Evolutionary conservation across 164 flowering plant genomes (phyloP), one percentile per base, ranked within the genome.

Genomic region (Annona squamosa): DNA sequence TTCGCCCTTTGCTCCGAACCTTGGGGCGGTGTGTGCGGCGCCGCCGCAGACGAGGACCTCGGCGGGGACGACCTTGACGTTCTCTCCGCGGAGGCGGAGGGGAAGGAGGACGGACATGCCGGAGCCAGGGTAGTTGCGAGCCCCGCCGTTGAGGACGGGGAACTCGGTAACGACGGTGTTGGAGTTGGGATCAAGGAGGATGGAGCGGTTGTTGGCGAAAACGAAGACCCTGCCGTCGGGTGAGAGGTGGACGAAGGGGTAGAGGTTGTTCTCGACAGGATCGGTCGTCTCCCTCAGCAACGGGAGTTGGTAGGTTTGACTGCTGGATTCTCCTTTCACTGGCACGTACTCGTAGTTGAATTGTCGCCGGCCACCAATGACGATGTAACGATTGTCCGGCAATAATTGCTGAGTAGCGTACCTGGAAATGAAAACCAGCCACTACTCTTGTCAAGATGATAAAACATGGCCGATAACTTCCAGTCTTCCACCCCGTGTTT

Each of bases 1-100:
- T 0, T 2, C 68, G 5, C 75, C 76, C 1, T 43, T 73, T 17
- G 74, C 80, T 0, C 86, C 85, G 0, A 48, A 6, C 0, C 16
- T 4, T 37, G 73, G 71, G 0, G 92, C 80, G 1, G 81, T 80
- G 0, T 70, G 70, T 0, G 72, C 73, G 3, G 84, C 77, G 0
- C 98, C 98, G 0, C 98, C 98, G 69, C 98, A 94, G 0, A 94
- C 72, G 4, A 90, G 43, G 18, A 94, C 91, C 67, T 94, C 94
- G 0, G 84, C 86, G 0, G 77, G 79, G 77, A 77, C 73, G 7
- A 42, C 5, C 0, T 13, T 63, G 0, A 62, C 7, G 37, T 76
- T 71, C 0, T 92, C 92, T 0, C 62, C 66, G 2, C 44, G 1
- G 57, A 91, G 84, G 1, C 62, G 70, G 3, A 96, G 71, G 0